Evolutionary conservation across 108 stramenopile species (phyloP).

Genomic region (Seminavis robusta): DNA sequence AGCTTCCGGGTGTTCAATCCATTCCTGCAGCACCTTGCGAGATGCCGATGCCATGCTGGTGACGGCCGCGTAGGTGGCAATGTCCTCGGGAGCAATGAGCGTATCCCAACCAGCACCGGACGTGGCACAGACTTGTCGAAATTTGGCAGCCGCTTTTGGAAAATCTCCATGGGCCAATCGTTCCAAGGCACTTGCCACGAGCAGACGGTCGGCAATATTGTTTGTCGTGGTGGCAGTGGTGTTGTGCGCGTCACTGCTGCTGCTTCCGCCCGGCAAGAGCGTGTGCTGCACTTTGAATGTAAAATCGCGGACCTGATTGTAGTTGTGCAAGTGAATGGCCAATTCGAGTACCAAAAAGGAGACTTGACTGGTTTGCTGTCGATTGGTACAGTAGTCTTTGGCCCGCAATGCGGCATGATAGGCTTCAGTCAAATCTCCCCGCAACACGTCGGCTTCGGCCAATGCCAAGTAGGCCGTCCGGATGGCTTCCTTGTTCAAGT

Average conservation of each 20-base stretch:
- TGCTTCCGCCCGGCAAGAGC: background rate
- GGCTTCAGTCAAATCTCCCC: slow-evolving; percentile 53
- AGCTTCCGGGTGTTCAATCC: slow-evolving; percentile 52
- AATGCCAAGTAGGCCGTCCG: slow-evolving; percentile 62
- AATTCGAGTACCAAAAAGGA: slow-evolving; percentile 51
- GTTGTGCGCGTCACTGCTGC: slow-evolving; percentile 2
- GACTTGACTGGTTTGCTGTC: slow-evolving; percentile 51
- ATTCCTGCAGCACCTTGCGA: slow-evolving; percentile 35
- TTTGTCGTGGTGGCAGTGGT: background rate
- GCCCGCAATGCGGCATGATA: slow-evolving; percentile 31
- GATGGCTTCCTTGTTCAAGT: slow-evolving; percentile 80
- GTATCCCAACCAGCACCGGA: slow-evolving; percentile 11
- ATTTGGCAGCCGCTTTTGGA: slow-evolving; percentile 10
- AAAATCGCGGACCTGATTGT: slow-evolving; percentile 12
- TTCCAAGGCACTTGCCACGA: slow-evolving; percentile 19
- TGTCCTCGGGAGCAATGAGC: slow-evolving; percentile 60
- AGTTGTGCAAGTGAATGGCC: slow-evolving; percentile 44
- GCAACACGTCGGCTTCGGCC: slow-evolving; percentile 26
- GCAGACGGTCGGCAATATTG: background rate
- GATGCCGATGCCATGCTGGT: slow-evolving; percentile 47
- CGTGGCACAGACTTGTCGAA: slow-evolving; percentile 28
- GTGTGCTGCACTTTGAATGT: slow-evolving; percentile 23
- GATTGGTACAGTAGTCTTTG: slow-evolving; percentile 63
- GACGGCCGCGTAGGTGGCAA: slow-evolving; percentile 67
- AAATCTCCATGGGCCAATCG: slow-evolving; percentile 26